Base-by-base conservation (phyloP, 495 filamentous ascomycete genomes). In the Tuber microsphaerosporum region DNA sequence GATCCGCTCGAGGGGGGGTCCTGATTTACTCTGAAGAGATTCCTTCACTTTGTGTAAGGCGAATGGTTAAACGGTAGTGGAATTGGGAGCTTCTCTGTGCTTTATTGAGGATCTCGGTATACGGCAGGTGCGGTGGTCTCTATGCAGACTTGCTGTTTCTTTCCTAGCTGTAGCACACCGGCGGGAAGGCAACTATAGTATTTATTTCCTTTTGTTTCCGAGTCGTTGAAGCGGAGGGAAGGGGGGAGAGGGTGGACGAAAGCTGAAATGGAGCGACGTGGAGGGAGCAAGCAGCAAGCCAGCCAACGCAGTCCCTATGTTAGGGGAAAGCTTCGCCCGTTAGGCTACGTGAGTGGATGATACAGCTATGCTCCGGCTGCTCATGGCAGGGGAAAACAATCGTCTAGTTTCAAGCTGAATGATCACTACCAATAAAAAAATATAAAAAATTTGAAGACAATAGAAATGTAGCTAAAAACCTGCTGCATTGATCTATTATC, bases 1-100 rank as follows among this genome's bases (percentile, higher is more conserved):
- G n/a, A 61, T 61, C 22, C 51, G 12, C 56, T 65, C 26, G 26
- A 43, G 42, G 45, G 45, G 48, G 22, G 8, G 51, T 61, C 51
- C 51, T 26, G 51, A 61, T 61, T 61, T 65, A 65, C 56, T 65
- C 26, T 65, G 56, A 34, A 65, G 56, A 65, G 56, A 31, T 65
- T 34, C n/a, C 56, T 34, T 65, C 56, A 34, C 56, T 65, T 34
- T 65, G n/a, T n/a, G 26, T 65, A 31, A 22, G 56, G 26, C 22
- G 26, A 65, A 65, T 65, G 56, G 56, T 17, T 26, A 65, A 34
- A 19, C 14, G 14, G 56, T 14, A 17, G 56, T 65, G 56, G 56
- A 65, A 65, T 65, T 65, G 56, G 56, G 5, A 31, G n/a, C 22
- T 61, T 61, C 51, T 5, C n/a, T 26, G 51, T 61, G 51, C 26